phyloP scores from a whole-genome alignment of 1,139 yeast species.

The Maudiozyma humilis region DNA sequence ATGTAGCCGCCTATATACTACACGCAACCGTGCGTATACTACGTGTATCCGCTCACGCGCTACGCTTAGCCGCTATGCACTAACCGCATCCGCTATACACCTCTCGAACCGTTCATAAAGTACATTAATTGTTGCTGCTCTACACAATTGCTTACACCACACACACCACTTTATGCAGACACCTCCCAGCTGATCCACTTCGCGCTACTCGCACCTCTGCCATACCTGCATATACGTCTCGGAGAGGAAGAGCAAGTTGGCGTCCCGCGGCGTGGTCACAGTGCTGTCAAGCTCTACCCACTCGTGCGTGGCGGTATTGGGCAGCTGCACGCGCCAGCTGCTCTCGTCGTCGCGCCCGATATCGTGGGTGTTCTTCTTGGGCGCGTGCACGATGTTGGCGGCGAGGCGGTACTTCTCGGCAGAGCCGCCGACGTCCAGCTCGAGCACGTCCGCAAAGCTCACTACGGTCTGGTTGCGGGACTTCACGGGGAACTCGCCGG shows the following conservation, averaged over 20 bases:
- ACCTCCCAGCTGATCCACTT: too few species aligned
- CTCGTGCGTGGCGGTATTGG: conserved; percentile 25
- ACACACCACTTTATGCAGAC: too few species aligned
- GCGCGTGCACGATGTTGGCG: conserved; percentile 45
- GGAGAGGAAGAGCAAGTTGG: conserved; percentile 53
- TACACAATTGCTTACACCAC: too few species aligned
- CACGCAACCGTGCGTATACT: too few species aligned
- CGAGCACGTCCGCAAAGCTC: conserved; percentile 41
- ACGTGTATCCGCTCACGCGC: too few species aligned
- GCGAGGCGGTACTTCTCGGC: conserved; percentile 45
- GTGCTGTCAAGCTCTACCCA: conserved; percentile 59
- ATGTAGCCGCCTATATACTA: too few species aligned
- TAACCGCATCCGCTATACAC: too few species aligned
- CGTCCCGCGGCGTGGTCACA: conserved; percentile 39
- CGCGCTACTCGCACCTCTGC: conserved; percentile 32
- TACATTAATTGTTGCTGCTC: too few species aligned
- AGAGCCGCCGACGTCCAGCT: conserved; percentile 15
- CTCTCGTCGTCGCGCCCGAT: conserved; percentile 30
- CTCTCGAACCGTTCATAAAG: too few species aligned
- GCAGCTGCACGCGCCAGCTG: conserved; percentile 47
- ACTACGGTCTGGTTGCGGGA: conserved; percentile 58
- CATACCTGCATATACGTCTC: conserved; percentile 65
- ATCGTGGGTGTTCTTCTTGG: conserved; percentile 10
- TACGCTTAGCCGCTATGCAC: too few species aligned
- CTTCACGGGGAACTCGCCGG: conserved; percentile 31